Conservation (phyloP, 441 rosid species). For the Corymbia calophylla region DNA sequence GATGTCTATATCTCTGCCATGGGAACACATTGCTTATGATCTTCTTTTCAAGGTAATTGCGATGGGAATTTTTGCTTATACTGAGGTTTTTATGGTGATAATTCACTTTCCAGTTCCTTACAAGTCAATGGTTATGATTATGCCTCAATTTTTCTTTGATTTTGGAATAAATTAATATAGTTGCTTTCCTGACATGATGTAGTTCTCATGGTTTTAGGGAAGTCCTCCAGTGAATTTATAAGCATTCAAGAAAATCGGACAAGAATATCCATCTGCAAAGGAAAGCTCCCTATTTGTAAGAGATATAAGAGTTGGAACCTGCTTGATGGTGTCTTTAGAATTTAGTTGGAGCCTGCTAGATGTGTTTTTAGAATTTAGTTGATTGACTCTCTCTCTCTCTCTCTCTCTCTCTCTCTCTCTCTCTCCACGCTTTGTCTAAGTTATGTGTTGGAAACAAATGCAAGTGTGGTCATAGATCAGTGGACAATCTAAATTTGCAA, state of each 20-base stretch:
- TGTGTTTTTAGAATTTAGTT: not conserved
- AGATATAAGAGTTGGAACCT: not conserved
- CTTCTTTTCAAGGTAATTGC: slow-evolving; percentile 73
- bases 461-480: not conserved
- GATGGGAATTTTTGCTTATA: not conserved
- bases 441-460: not conserved
- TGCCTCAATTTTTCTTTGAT: not conserved
- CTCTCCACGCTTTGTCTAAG: not conserved
- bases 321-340: not conserved
- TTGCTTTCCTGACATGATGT: not conserved
- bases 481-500: not conserved
- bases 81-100: not conserved
- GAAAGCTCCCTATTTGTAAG: not conserved
- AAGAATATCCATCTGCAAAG: not conserved
- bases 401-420: not conserved
- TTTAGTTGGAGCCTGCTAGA: not conserved
- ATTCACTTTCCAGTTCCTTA: not conserved
- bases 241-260: not conserved
- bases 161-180: not conserved
- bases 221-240: slow-evolving; percentile 5
- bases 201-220: not conserved
- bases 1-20: slow-evolving; percentile 91
- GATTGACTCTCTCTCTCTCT: not conserved
- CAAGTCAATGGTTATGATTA: not conserved
- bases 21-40: slow-evolving; percentile 89